Base-by-base conservation (phyloP, 2,329 filamentous ascomycete genomes). In the Ramichloridium luteum region DNA sequence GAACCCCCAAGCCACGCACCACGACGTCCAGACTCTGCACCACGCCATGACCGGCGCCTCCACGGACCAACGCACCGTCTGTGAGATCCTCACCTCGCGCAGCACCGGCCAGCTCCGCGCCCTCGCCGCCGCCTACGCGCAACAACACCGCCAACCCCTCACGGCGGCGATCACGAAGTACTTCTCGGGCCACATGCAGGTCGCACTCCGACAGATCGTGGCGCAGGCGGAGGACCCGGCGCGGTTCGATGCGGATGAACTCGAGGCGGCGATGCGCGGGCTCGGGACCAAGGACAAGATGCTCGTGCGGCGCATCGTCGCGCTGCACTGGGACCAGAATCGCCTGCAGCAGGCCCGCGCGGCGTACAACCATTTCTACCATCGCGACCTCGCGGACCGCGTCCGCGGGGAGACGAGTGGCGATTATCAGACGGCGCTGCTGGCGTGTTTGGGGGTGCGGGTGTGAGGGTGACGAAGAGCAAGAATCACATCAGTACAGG, bases 161-260 rank as follows among this genome's bases (percentile, higher is more conserved):
- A 76, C 83, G 41, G 70, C 73, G 18, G 76, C 84, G 30, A 74
- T 96, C 46, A 73, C 74, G 40, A 80, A 72, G 61, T 76, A 90
- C 49, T 94, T 94, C 58, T 81, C 77, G 0, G 88, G 88, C 1
- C 88, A 96, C 53, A 94, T 96, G 85, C 68, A 86, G 54, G 72
- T 82, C 11, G 84, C 84, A 0, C 68, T 96, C 1, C 60, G 90
- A 15, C 76, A 75, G 53, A 84, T 93, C 55, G 62, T 94, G n/a
- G 70, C 70, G 8, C 67, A 77, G 9, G 88, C 81, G 3, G 62
- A 72, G 4, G 84, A 94, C 57, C 82, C 79, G 43, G 83, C 82
- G 36, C 79, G 82, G 67, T 77, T 84, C 43, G 86, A 93, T 47
- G 90, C 86, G 1, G 62, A 70, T 13, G 64, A 83, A 4, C 67